Percentiles rank a stretch among this genome's conserved stretches.
These are phyloP conservation scores for Lactarius evosmus DNA, from an alignment of 768 basidiomycete species.

Conservation along the genomic window DNA sequence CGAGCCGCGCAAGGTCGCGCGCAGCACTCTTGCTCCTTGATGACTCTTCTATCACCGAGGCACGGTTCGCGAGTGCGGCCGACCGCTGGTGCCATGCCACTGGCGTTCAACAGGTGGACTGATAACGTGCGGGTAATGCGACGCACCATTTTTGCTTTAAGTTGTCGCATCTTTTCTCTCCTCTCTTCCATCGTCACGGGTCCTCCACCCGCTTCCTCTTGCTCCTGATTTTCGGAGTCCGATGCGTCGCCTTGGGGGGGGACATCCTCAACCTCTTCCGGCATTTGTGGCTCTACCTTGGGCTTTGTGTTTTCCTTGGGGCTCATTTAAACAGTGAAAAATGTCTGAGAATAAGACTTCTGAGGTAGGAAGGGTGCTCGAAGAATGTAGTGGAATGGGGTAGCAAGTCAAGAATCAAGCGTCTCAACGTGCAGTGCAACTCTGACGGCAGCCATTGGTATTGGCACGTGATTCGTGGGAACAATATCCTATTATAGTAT, in stretches of 20 bases:
- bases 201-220: neutral
- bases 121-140: neutral
- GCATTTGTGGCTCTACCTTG: neutral
- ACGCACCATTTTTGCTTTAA: slow-evolving; percentile 23
- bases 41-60: slow-evolving; percentile 81
- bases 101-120: neutral
- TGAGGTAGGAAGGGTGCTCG: neutral
- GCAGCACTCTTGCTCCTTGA: slow-evolving; percentile 72
- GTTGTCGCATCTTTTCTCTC: slow-evolving; percentile 21
- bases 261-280: slow-evolving; percentile 13
- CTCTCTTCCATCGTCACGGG: slow-evolving; percentile 29
- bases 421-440: neutral
- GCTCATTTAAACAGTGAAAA: neutral
- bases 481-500: neutral
- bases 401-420: neutral
- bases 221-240: slow-evolving; percentile 3
- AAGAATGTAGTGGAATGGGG: neutral
- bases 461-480: slow-evolving; percentile 19
- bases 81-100: slow-evolving; percentile 48
- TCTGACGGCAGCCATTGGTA: neutral
- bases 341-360: neutral
- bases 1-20: slow-evolving; percentile 78
- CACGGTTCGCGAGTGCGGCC: slow-evolving; percentile 79
- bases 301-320: neutral
- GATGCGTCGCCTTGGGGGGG: slow-evolving; percentile 5